Evolutionary conservation across 2,329 filamentous ascomycete genomes (phyloP).

Genomic region (Purpureocillium takamizusanense): DNA sequence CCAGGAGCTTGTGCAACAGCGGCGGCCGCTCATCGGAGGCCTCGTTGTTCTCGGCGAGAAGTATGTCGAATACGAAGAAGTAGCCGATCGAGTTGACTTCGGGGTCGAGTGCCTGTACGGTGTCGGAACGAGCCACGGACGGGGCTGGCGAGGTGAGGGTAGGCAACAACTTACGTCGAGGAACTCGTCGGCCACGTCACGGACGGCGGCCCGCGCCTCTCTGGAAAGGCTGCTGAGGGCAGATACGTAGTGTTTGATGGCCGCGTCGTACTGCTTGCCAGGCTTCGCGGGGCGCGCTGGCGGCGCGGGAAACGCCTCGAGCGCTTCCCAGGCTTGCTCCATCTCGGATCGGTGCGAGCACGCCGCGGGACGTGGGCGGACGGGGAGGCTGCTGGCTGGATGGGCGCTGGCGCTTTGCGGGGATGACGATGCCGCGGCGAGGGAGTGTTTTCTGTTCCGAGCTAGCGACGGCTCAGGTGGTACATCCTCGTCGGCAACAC

Average conservation of each 20-base stretch:
- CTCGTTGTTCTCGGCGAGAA: slow-evolving; percentile 19
- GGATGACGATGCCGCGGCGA: slow-evolving; percentile 15
- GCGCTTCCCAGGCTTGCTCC: slow-evolving; percentile 18
- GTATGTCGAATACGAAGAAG: slow-evolving; percentile 34
- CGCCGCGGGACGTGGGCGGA: too few species aligned
- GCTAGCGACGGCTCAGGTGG: slow-evolving; percentile 59
- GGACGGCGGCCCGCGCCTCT: slow-evolving; percentile 21
- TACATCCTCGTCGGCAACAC: slow-evolving; percentile 56
- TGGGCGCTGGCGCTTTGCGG: too few species aligned
- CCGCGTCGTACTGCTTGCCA: slow-evolving; percentile 28
- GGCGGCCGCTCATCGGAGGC: slow-evolving; percentile 12
- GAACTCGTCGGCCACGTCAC: slow-evolving; percentile 24
- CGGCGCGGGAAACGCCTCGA: slow-evolving; percentile 33
- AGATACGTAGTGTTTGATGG: slow-evolving; percentile 26
- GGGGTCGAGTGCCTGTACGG: slow-evolving; percentile 34
- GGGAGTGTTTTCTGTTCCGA: slow-evolving; percentile 69
- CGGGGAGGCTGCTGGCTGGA: too few species aligned
- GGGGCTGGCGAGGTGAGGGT: too few species aligned
- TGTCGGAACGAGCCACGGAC: slow-evolving; percentile 4
- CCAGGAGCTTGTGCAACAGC: slow-evolving; percentile 31
- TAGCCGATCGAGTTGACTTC: slow-evolving; percentile 41
- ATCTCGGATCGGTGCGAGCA: slow-evolving; percentile 12
- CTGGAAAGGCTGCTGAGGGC: slow-evolving; percentile 28
- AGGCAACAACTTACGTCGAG: slow-evolving; percentile 30
- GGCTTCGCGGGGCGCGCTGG: slow-evolving; percentile 14